A percentile compares a stretch with the other conserved stretches of the same genome.
Conservation (phyloP, 805 yeast genomes). For the Ogataea dorogensis region DNA sequence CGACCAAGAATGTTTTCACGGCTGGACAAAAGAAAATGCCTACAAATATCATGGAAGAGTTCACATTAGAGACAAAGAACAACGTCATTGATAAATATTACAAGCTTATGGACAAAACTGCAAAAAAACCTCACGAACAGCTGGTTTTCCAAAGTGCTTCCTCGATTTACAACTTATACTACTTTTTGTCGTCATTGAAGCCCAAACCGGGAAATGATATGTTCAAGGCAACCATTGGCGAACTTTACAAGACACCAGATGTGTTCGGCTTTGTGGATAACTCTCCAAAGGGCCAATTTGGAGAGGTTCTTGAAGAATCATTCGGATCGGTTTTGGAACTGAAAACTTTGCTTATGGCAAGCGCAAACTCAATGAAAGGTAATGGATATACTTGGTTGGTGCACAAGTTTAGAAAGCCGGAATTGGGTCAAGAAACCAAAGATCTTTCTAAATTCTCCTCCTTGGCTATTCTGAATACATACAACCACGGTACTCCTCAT, state of each 20-base stretch:
- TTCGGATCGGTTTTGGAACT: conserved; percentile 82
- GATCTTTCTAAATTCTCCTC: conserved; percentile 36
- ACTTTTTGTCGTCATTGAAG: conserved; percentile 44
- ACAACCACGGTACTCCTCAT: conserved; percentile 84
- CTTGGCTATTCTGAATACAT: conserved; percentile 75
- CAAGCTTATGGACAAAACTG: conserved; percentile 40
- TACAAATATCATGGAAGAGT: conserved; percentile 19
- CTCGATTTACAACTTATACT: conserved; percentile 47
- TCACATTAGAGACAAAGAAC: conserved; percentile 25
- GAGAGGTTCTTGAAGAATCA: conserved; percentile 50
- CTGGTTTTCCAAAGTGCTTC: conserved; percentile 46
- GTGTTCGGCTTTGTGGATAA: conserved; percentile 31
- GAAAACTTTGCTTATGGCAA: conserved; percentile 62
- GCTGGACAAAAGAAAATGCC: conserved; percentile 17
- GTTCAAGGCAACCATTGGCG: conserved; percentile 27
- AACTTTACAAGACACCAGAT: conserved; percentile 38
- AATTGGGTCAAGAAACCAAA: conserved; percentile 22
- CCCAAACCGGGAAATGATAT: conserved; percentile 23
- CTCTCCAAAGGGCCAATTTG: conserved; percentile 31
- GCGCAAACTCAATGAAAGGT: conserved; percentile 74
- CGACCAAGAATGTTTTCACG: conserved; percentile 19
- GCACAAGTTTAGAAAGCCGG: conserved; percentile 46
- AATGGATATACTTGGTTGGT: conserved; percentile 92
- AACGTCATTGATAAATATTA: conserved; percentile 31
- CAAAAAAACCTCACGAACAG: conserved; percentile 44